Base-by-base conservation (phyloP, 768 basidiomycete species). In the Pisolithus albus region DNA sequence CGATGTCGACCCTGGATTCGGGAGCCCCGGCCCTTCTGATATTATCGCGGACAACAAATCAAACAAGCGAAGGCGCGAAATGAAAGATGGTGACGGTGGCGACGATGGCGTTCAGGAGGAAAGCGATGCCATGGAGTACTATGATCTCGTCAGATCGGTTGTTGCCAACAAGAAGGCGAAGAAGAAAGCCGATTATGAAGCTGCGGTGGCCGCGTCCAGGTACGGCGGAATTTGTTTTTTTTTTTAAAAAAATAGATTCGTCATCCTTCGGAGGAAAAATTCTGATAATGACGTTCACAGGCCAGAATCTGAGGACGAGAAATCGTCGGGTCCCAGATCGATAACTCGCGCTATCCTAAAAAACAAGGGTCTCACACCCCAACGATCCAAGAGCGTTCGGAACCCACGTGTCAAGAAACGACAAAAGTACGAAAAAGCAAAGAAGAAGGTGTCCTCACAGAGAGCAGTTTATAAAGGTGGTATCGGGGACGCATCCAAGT, bases 401-500 rank as follows among this genome's bases (percentile, higher is more conserved):
- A 99, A 99, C 72, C 94, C 95, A 39, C 83, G 96, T 54, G 93
- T 98, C 69, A 98, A 97, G 81, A 99, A 99, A 69, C 81, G 92
- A 32, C 79, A 86, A 70, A 86, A 78, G 63, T 98, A 86, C 75
- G 94, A 94, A 63, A 87, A 96, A 71, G 95, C 94, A 56, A 90
- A 95, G 76, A 92, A 88, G 73, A 92, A 86, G 71, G 73, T 97
- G 13, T 72, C 85, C 26, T 92, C 88, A 21, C 92, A 93, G 69
- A 88, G 90, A 68, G 83, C 93, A 16, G 78, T 93, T n/a, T 98
- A 83, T 80, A 94, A 87, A 66, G 92, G 92, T 49, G 93, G 93
- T 37, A 65, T 86, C 50, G 78, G 78, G 13, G 81, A 81, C 51
- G 83, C 80, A 13, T 79, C 81, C n/a, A 74, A 74, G 57, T 98